Percentiles rank a stretch among this genome's conserved stretches.
These are phyloP conservation scores for Scedosporium dehoogii DNA, from an alignment of 2,329 filamentous ascomycete genomes.

Conservation along the genomic window DNA sequence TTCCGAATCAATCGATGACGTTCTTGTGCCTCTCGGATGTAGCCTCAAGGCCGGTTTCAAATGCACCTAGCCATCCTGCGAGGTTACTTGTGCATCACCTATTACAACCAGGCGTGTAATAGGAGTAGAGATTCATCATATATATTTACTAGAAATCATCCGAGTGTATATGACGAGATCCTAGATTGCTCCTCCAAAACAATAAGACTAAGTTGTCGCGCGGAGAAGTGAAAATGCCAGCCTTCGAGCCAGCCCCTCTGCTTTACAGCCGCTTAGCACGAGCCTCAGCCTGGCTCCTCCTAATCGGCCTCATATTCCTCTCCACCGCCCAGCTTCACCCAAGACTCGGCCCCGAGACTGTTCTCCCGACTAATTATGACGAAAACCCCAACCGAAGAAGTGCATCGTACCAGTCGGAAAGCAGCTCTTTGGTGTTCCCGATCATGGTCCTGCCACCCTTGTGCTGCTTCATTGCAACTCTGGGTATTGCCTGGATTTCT, in stretches of 20 bases:
- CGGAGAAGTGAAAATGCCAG: background rate
- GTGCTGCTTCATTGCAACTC: background rate
- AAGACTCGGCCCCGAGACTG: background rate
- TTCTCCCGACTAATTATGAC: background rate
- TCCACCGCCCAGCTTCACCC: background rate
- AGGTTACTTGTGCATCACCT: background rate
- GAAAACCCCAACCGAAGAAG: background rate
- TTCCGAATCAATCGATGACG: too few species aligned
- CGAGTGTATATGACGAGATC: too few species aligned
- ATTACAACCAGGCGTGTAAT: too few species aligned
- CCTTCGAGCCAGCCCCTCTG: background rate
- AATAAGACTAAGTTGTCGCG: background rate
- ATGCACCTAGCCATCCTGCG: background rate
- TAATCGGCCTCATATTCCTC: constrained; percentile 1
- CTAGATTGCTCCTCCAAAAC: background rate
- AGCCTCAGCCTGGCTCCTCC: constrained; percentile 2
- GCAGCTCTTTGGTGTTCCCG: background rate
- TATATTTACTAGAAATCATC: too few species aligned
- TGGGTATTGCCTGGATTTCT: background rate
- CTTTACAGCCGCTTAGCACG: constrained; percentile 1
- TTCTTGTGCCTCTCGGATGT: background rate
- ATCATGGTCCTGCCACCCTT: background rate
- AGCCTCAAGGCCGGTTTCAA: background rate
- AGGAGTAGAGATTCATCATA: too few species aligned
- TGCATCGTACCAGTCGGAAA: background rate